phyloP scores from a whole-genome alignment of 179 eudicot genomes.

The Nepenthes alata region DNA sequence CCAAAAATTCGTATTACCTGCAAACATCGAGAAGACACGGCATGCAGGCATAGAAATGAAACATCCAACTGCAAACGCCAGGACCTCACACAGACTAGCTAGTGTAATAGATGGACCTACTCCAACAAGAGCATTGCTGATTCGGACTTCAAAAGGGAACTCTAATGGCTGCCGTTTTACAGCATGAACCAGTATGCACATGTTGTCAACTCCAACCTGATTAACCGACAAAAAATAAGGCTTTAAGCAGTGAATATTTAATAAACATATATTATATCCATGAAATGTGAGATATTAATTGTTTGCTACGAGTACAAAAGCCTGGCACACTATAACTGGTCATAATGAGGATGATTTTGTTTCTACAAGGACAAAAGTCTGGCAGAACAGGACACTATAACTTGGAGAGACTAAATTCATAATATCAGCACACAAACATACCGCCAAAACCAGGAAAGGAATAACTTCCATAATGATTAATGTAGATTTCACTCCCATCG shows the following conservation, averaged over 20 bases:
- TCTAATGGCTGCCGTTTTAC: constrained; percentile 78
- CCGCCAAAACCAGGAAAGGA: constrained; percentile 96
- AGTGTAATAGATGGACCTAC: constrained; percentile 98
- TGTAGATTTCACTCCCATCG: constrained; percentile 88
- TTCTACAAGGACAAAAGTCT: too few relatives aligned
- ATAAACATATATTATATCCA: too few relatives aligned
- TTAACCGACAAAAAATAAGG: background rate
- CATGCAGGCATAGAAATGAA: constrained; percentile 97
- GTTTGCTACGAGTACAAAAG: too few relatives aligned
- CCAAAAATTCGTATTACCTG: constrained; percentile 46
- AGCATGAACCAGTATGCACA: constrained; percentile 97
- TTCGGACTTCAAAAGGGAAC: constrained; percentile 68
- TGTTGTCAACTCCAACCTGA: constrained; percentile 98
- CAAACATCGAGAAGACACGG: constrained; percentile 97
- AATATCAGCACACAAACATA: constrained; percentile 25
- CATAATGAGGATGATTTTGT: too few relatives aligned
- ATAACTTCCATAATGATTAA: constrained; percentile 99
- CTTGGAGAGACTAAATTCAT: background rate
- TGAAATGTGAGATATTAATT: too few relatives aligned
- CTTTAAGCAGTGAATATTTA: background rate
- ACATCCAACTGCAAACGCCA: constrained; percentile 95
- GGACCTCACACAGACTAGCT: constrained; percentile 85
- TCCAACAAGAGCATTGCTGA: constrained; percentile 89
- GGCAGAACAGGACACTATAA: background rate
- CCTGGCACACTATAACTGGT: too few relatives aligned